Conservation (phyloP, 495 filamentous ascomycete species). For the Cercophora scortea region DNA sequence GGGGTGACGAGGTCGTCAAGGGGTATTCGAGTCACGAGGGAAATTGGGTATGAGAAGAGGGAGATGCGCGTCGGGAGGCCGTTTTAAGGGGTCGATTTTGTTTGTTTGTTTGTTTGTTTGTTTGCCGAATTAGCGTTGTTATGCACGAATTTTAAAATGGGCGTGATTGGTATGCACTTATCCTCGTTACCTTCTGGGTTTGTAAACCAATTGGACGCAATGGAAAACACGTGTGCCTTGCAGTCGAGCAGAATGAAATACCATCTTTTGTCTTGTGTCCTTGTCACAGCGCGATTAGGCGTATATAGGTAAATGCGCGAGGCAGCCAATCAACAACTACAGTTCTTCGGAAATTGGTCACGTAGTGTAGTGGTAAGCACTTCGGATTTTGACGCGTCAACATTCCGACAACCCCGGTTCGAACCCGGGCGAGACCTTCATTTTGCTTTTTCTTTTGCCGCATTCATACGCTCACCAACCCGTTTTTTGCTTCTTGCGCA, state of each 20-base stretch:
- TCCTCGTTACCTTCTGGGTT: too few species aligned
- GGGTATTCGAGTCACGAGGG: not conserved
- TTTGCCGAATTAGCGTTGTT: not conserved
- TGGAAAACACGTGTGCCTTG: too few species aligned
- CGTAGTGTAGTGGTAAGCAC: conserved; percentile 1
- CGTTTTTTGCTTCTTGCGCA: too few species aligned
- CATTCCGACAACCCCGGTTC: conserved; percentile 1
- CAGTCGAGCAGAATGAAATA: too few species aligned
- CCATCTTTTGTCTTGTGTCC: too few species aligned
- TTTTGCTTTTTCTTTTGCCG: not conserved
- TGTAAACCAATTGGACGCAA: too few species aligned
- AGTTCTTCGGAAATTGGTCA: not conserved
- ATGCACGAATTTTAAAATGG: not conserved
- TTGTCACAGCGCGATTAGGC: not conserved
- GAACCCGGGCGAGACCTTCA: not conserved
- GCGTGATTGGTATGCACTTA: too few species aligned
- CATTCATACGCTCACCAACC: too few species aligned
- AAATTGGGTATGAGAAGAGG: not conserved
- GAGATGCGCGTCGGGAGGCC: not conserved
- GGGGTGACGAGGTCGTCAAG: not conserved
- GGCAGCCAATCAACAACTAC: not conserved
- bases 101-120: not conserved
- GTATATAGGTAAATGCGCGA: not conserved
- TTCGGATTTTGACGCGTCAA: not conserved
- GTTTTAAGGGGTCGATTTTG: not conserved